phyloP scores from a whole-genome alignment of 148 eudicot species.

The Rhododendron ovatum region DNA sequence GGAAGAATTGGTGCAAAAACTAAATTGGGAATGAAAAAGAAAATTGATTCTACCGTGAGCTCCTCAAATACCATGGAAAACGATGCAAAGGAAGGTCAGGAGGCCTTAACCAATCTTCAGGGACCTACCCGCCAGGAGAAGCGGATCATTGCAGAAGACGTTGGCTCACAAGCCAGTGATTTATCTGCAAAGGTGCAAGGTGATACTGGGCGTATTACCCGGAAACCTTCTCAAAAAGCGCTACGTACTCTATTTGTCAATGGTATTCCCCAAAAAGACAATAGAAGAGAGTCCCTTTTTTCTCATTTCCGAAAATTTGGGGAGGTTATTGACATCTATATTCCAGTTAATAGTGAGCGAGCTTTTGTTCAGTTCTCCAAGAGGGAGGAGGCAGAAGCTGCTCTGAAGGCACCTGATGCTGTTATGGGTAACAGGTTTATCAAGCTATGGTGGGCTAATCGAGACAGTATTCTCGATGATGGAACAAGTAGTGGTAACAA shows the following conservation, averaged over 20 bases:
- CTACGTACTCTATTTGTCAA: slow-evolving; percentile 72
- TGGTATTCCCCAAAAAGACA: slow-evolving; percentile 76
- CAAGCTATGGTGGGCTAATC: slow-evolving; percentile 90
- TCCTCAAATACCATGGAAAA: slow-evolving; percentile 30
- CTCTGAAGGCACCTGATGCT: slow-evolving; percentile 95
- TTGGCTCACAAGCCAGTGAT: slow-evolving; percentile 28
- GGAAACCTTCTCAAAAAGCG: slow-evolving; percentile 68
- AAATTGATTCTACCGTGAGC: slow-evolving; percentile 30
- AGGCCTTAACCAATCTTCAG: slow-evolving; percentile 23
- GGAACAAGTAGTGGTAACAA: slow-evolving; percentile 32
- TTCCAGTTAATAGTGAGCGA: slow-evolving; percentile 65
- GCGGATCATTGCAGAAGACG: slow-evolving; percentile 25
- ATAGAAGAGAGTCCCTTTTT: slow-evolving; percentile 72
- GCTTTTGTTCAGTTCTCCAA: slow-evolving; percentile 95
- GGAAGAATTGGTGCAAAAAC: slow-evolving; percentile 55
- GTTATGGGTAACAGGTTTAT: slow-evolving; percentile 97
- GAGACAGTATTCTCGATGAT: slow-evolving; percentile 64
- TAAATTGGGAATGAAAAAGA: slow-evolving; percentile 43
- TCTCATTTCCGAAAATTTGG: slow-evolving; percentile 90
- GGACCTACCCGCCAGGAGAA: slow-evolving; percentile 37
- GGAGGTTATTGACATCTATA: slow-evolving; percentile 74
- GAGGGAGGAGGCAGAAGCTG: slow-evolving; percentile 89
- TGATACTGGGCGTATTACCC: slow-evolving; percentile 35
- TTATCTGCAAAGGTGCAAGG: slow-evolving; percentile 41
- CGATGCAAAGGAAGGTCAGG: slow-evolving; percentile 28